Conservation (phyloP, 2,329 filamentous ascomycete species). For the Fusarium secorum region DNA sequence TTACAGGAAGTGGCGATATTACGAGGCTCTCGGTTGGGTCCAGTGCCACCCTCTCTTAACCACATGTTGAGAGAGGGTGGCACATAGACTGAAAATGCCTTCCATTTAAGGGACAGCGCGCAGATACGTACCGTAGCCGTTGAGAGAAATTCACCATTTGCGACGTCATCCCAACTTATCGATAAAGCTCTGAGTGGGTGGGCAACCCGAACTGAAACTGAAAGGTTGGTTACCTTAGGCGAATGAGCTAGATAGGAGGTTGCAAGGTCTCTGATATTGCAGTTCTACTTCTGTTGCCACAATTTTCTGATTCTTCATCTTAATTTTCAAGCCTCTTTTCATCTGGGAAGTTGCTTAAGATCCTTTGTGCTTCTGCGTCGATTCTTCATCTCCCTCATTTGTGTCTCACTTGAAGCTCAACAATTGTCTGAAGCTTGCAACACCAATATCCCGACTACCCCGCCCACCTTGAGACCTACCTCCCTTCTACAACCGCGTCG, state of each 20-base stretch:
- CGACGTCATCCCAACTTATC: conserved; percentile 44
- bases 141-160: conserved; percentile 33
- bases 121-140: conserved; percentile 36
- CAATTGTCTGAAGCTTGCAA: conserved; percentile 34
- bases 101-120: conserved; percentile 22
- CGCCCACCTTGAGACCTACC: conserved; percentile 25
- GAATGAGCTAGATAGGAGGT: conserved; percentile 33
- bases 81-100: conserved; percentile 14
- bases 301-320: conserved; percentile 24
- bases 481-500: conserved; percentile 27
- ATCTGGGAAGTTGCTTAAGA: conserved; percentile 10
- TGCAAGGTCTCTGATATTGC: conserved; percentile 38
- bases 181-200: conserved; percentile 40
- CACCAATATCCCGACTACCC: conserved; percentile 34
- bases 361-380: conserved; percentile 4
- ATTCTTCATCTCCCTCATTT: conserved; percentile 17
- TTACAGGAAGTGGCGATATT: conserved; percentile 26
- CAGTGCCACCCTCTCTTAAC: conserved; percentile 22
- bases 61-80: conserved; percentile 3
- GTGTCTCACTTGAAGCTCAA: conserved; percentile 39
- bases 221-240: conserved; percentile 21
- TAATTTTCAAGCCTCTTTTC: conserved; percentile 26
- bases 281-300: conserved; percentile 28
- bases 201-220: conserved; percentile 4
- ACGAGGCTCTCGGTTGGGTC: conserved; percentile 15